Conservation (phyloP, 768 basidiomycete species). For the Boletellus ananiceps region DNA sequence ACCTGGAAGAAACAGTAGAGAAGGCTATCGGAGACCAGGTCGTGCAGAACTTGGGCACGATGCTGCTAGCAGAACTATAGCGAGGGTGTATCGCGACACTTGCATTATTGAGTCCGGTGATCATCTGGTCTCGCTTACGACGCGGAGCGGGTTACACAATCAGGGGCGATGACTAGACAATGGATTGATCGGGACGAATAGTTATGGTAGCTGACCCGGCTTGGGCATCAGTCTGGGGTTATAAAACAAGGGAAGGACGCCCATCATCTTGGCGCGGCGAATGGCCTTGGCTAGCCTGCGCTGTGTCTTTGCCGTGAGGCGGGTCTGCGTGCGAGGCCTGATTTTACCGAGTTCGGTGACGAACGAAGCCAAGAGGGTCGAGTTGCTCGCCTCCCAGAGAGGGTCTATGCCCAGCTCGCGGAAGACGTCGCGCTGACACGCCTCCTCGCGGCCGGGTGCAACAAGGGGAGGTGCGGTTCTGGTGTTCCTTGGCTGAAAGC, state of each 20-base stretch:
- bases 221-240: slow-evolving; percentile 26
- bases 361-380: slow-evolving; percentile 50
- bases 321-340: slow-evolving; percentile 58
- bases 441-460: slow-evolving; percentile 52
- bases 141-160: not conserved
- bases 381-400: slow-evolving; percentile 60
- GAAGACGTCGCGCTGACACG: slow-evolving; percentile 63
- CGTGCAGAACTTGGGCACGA: slow-evolving; percentile 90
- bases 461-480: slow-evolving; percentile 37
- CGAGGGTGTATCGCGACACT: not conserved
- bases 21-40: slow-evolving; percentile 98
- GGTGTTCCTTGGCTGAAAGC: slow-evolving; percentile 22
- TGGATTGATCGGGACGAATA: not conserved
- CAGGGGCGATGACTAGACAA: not conserved
- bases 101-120: too few species aligned
- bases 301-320: slow-evolving; percentile 75
- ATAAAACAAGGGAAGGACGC: slow-evolving; percentile 59
- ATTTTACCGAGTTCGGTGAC: slow-evolving; percentile 82
- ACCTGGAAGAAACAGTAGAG: slow-evolving; percentile 95
- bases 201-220: slow-evolving; percentile 8
- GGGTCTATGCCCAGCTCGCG: slow-evolving; percentile 71
- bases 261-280: slow-evolving; percentile 88
- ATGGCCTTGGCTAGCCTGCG: slow-evolving; percentile 79
- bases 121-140: not conserved
- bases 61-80: slow-evolving; percentile 89